phyloP scores from a whole-genome alignment of 306 rosid species.

The Hylodesmum podocarpum region DNA sequence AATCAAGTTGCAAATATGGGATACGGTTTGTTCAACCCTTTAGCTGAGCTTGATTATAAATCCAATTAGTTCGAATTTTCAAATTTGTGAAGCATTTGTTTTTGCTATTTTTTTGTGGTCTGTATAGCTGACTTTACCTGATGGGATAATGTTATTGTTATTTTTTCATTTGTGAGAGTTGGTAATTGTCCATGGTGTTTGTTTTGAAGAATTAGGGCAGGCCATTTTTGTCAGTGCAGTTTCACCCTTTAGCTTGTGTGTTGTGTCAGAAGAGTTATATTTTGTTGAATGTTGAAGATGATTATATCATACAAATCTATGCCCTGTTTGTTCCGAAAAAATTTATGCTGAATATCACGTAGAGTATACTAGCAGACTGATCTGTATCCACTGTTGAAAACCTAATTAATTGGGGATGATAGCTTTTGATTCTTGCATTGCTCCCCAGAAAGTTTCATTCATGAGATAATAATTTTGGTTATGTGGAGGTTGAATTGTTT shows the following conservation, averaged over 20 bases:
- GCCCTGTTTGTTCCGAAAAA: background rate
- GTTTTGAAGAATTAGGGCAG: background rate
- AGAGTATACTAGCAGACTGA: background rate
- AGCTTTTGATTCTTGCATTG: background rate
- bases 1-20: constrained; percentile 98
- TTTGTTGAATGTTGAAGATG: background rate
- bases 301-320: background rate
- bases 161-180: background rate
- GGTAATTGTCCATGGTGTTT: background rate
- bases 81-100: background rate
- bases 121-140: background rate
- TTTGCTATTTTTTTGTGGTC: background rate
- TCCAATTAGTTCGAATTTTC: background rate
- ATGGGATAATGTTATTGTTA: background rate
- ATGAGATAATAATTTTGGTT: background rate
- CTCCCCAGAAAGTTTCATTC: background rate
- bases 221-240: background rate
- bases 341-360: background rate
- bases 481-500: background rate
- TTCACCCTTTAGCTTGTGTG: background rate
- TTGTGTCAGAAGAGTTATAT: background rate
- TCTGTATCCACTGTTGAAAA: background rate
- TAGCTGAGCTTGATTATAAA: background rate
- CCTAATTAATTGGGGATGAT: background rate
- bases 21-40: constrained; percentile 65